Evolutionary conservation across 345 rosid genomes (phyloP).

Genomic region (Rhizophora mangle): DNA sequence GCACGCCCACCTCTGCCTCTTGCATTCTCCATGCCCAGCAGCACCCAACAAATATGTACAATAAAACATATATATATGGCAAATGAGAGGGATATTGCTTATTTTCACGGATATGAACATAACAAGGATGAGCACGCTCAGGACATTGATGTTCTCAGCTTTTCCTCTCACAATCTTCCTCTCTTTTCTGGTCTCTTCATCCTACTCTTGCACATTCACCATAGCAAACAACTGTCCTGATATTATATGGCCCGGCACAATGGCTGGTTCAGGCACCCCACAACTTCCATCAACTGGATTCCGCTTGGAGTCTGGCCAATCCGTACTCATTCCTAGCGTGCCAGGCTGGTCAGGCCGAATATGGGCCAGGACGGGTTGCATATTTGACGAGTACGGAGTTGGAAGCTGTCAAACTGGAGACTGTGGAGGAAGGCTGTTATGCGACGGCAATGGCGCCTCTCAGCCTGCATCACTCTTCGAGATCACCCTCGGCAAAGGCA

Average conservation of each 20-base stretch:
- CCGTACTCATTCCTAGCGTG: slow-evolving; percentile 44
- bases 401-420: slow-evolving; percentile 82
- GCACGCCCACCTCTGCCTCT: slow-evolving; percentile 9
- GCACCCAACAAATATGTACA: neutral
- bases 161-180: slow-evolving; percentile 28
- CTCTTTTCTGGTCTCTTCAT: slow-evolving; percentile 33
- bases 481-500: slow-evolving; percentile 61
- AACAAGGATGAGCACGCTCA: neutral
- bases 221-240: slow-evolving; percentile 67
- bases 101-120: no score
- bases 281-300: slow-evolving; percentile 73
- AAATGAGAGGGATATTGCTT: no score
- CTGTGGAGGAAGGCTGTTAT: slow-evolving; percentile 74
- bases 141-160: neutral
- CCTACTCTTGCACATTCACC: slow-evolving; percentile 50
- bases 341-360: slow-evolving; percentile 94
- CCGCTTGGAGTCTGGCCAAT: slow-evolving; percentile 57
- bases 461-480: slow-evolving; percentile 91
- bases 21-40: slow-evolving; percentile 19
- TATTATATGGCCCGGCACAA: slow-evolving; percentile 87
- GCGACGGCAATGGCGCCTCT: slow-evolving; percentile 64
- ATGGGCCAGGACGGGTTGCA: slow-evolving; percentile 93
- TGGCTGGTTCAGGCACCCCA: slow-evolving; percentile 79
- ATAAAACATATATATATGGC: no score
- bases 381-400: slow-evolving; percentile 51